Evolutionary conservation across 1,284 basidiomycete genomes (phyloP), one percentile per base, ranked within the genome.

Genomic region (Naganishia albida): DNA sequence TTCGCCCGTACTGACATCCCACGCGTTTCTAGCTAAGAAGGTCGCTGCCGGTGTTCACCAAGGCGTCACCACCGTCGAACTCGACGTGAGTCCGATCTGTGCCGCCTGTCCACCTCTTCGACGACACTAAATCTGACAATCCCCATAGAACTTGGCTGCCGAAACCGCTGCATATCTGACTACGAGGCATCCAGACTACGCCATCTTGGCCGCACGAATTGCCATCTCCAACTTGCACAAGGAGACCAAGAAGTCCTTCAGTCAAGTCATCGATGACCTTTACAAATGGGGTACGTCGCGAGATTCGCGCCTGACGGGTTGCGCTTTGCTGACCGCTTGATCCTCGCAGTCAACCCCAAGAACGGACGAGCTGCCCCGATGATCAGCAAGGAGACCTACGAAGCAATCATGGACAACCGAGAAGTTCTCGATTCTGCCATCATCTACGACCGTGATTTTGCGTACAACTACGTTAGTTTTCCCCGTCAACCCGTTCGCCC

Each of bases 151-250:
- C 77, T 87, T 95, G 52, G 91, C 92, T 1, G 91, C 94, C 6
- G 93, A 99, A 82, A 99, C 96, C 2, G 93, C 96, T 20, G 96
- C 96, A 0, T 97, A 90, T 80, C 88, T 98, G 53, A 98, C 96
- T 2, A 97, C 95, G 38, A 91, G 90, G 72, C 93, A 95, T 77
- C 94, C 94, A 13, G 96, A 99, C 79, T 99, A 99, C 74, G 95
- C 96, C 34, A 89, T 99, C 68, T 90, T 99, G 66, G 96, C 96
- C 13, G 96, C 96, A 16, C 91, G 96, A 70, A 98, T 99, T 65
- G 95, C 95, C 68, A 95, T 99, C 75, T 96, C 93, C 68, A 99
- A 99, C 80, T 82, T 99, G 23, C 96, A 99, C 85, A 99, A 99
- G 79, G 95, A 99, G 82, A 99, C 96, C 40, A 95, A 93, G 82